Base-by-base conservation (phyloP, 345 rosid species). In the Toxicodendron radicans region DNA sequence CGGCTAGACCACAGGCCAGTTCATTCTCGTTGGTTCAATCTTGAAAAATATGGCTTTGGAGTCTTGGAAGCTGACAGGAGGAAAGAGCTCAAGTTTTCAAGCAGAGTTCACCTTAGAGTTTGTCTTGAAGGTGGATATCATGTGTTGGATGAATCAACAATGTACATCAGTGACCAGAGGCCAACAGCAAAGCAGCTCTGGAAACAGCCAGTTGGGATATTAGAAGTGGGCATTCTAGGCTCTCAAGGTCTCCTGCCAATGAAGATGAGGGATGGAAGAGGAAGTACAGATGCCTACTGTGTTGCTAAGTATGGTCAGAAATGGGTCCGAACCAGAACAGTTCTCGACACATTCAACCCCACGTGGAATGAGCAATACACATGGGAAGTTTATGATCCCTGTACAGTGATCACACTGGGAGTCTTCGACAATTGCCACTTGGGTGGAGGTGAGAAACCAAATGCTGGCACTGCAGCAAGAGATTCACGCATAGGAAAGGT, bases 81-180 rank as follows among this genome's bases (percentile, higher is more conserved):
- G 72, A 92, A 81, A 48, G 95, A 95, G 78, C 88, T 78, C 65
- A 86, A 88, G 77, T 94, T 92, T 74, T 83, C 98, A 0, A 91
- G 97, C 76, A 72, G 94, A 84, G 82, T 92, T 80, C 97, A 94
- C 82, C 74, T 92, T 2, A 76, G 97, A 75, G 87, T 86, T 20
- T 92, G 97, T 79, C 87, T 94, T 33, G 98, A 92, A 83, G 98
- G 97, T 33, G 97, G 97, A 30, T 94, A 94, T 71, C 98, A 94
- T 80, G 98, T 94, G 10, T 81, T 94, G 53, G 98, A 94, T 65
- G 98, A 94, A 79, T 89, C 97, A 27, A 87, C 97, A 24, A 76
- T 92, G 95, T 89, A 94, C 70, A 87, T 85, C 24, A 93, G 97
- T 58, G 98, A 93, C 82, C 93, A 91, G 71, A 77, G 91, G 75